Evolutionary conservation across 75 land plant species (phyloP), one percentile per base, ranked within the genome.

Genomic region (Pinus tabuliformis): DNA sequence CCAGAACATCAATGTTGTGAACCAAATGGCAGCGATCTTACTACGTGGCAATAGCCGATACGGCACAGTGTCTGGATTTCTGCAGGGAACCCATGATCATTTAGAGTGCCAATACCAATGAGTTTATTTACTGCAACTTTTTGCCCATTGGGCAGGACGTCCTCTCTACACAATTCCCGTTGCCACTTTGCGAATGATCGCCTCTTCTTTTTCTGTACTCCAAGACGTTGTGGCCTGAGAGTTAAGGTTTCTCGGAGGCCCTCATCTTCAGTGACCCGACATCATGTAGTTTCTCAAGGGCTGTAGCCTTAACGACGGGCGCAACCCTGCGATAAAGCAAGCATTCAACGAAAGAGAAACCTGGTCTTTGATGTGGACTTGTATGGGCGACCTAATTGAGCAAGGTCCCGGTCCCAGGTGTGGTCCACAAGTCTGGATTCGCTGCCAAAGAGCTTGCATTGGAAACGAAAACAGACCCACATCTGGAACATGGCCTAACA

Each of bases 71-170:
- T 92, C 24, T 80, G 73, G 24, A 92, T 78, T 77, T 92, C 94
- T 1, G 94, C 92, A n/a, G 74, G 28, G 72, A 92, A 90, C 0
- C 94, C 92, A 39, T 83, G 92, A 49, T 92, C 92, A 22, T 90
- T 24, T 93, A 86, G 17, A 21, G 39, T 3, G 56, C 78, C 85
- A 58, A 80, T 54, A 0, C 80, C 83, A n/a, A 82, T 71, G 16
- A 91, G 88, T 62, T 88, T 91, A 63, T 95, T 95, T 36, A 89
- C 96, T 4, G 94, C 96, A 30, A 95, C 79, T 61, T 86, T 89
- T 11, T 71, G 76, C 12, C 96, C 98, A 65, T 83, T 78, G 0
- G 88, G 84, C 78, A 85, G 82, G 37, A 78, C 81, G 26, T 3
- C 93, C 90, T 52, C 82, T 80, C 86, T 93, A 93, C 15, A 93